Conservation (phyloP, 1,284 basidiomycete species). For the Ustilago shanxiensis region DNA sequence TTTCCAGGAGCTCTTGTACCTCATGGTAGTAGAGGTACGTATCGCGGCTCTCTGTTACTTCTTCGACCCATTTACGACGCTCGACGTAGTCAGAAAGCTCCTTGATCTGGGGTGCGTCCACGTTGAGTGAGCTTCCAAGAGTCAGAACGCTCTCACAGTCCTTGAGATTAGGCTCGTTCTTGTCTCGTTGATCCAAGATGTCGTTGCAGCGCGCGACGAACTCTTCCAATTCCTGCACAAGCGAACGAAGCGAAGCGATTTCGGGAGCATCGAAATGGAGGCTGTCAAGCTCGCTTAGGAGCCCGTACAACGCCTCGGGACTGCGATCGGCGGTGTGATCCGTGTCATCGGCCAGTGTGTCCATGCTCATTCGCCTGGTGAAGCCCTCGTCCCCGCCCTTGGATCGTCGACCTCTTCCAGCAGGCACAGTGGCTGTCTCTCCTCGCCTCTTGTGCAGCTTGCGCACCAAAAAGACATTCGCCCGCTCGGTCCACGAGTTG, state of each 20-base stretch:
- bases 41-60: constrained; percentile 72
- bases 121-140: constrained; percentile 80
- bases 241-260: constrained; percentile 75
- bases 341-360: constrained; percentile 30
- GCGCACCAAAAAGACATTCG: constrained; percentile 71
- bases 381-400: constrained; percentile 40
- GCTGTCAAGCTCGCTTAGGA: constrained; percentile 79
- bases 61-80: constrained; percentile 77
- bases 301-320: constrained; percentile 65
- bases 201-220: constrained; percentile 75
- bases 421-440: constrained; percentile 74
- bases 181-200: constrained; percentile 30
- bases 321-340: constrained; percentile 42
- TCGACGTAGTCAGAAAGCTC: constrained; percentile 83
- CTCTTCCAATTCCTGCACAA: constrained; percentile 79
- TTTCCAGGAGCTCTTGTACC: constrained; percentile 77
- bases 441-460: constrained; percentile 71
- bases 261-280: constrained; percentile 85
- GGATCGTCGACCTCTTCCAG: constrained; percentile 76
- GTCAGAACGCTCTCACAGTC: constrained; percentile 78
- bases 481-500: constrained; percentile 84
- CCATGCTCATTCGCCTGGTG: constrained; percentile 21
- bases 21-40: constrained; percentile 58
- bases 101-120: constrained; percentile 80
- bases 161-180: constrained; percentile 72